A percentile compares a stretch with the other conserved stretches of the same genome.
Evolutionary conservation across 306 rosid species (phyloP).

Genomic region (Medicago ruthenica): DNA sequence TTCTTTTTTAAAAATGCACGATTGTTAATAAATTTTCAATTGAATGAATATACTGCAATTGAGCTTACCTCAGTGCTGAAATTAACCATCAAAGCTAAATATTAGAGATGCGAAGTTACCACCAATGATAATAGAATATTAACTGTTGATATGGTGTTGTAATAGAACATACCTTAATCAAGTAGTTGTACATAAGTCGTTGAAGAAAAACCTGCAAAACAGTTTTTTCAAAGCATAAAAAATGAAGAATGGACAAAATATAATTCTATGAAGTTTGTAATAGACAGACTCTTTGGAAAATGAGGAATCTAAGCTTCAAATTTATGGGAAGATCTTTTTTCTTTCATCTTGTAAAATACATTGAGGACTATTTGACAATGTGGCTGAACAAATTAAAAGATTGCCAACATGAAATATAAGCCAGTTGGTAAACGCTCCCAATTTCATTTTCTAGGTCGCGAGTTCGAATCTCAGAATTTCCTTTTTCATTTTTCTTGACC

Average conservation of each 20-base stretch:
- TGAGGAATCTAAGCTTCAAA: too few relatives aligned
- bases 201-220: background rate
- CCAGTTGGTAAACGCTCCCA: rapidly evolving
- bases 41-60: too few relatives aligned
- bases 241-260: background rate
- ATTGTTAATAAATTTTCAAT: too few relatives aligned
- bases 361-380: too few relatives aligned
- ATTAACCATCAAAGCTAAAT: too few relatives aligned
- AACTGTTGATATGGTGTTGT: background rate
- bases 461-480: background rate
- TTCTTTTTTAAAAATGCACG: too few relatives aligned
- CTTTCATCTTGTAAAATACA: too few relatives aligned
- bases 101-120: background rate
- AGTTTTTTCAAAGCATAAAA: background rate
- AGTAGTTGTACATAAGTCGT: background rate
- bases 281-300: too few relatives aligned
- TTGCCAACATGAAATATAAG: background rate
- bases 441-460: background rate
- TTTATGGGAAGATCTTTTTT: too few relatives aligned
- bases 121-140: background rate
- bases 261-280: too few relatives aligned
- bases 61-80: too few relatives aligned
- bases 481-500: background rate
- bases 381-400: too few relatives aligned
- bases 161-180: background rate